phyloP scores from a whole-genome alignment of 1,284 basidiomycete species.

The Meripilus lineatus region DNA sequence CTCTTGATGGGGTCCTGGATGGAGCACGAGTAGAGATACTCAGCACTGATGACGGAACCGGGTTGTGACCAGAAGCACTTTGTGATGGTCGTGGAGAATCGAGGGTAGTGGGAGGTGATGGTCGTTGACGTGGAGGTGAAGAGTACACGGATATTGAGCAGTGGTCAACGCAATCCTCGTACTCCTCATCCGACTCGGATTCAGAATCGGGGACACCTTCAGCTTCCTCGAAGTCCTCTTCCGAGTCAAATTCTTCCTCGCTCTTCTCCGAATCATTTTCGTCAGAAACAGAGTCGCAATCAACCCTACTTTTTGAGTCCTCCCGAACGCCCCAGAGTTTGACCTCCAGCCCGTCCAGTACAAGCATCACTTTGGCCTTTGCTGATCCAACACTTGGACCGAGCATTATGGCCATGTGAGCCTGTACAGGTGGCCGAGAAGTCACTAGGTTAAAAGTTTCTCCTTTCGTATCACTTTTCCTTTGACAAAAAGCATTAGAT shows the following conservation, averaged over 20 bases:
- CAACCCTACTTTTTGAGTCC: no score
- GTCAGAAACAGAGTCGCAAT: constrained; percentile 28
- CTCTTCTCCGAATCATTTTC: constrained; percentile 19
- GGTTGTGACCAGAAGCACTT: not conserved
- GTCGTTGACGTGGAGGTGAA: constrained; percentile 10
- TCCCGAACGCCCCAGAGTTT: constrained; percentile 44
- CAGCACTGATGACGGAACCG: no score
- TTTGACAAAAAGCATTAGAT: constrained; percentile 52
- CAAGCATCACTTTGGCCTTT: constrained; percentile 55
- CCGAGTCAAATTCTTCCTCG: constrained; percentile 15
- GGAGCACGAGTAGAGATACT: not conserved
- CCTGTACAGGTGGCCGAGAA: constrained; percentile 20
- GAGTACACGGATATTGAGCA: not conserved
- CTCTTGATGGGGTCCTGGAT: constrained; percentile 6
- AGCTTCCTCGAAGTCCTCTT: constrained; percentile 10
- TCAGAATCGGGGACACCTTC: not conserved
- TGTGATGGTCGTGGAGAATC: not conserved
- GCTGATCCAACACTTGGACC: constrained; percentile 58
- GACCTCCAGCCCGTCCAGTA: constrained; percentile 56
- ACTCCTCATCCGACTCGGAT: not conserved
- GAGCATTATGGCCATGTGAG: constrained; percentile 55
- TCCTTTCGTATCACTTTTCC: not conserved
- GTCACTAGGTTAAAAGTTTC: not conserved
- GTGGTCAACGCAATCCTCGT: not conserved
- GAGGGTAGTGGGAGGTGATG: not conserved